Base-by-base conservation (phyloP, 129 eudicot genomes). In the Kitagawia praeruptora region DNA sequence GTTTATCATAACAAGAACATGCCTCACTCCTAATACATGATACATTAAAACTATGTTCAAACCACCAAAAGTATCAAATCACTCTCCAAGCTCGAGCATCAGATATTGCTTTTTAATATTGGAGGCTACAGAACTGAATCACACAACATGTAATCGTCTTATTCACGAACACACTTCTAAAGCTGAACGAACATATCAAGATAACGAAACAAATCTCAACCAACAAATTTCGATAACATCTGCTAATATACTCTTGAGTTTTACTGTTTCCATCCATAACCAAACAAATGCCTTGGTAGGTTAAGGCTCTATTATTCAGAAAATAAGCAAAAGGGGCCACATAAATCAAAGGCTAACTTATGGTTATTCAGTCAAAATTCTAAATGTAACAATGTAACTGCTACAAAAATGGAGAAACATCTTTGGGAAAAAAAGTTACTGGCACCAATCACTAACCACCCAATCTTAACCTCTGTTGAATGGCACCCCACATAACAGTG, bases 371-470 rank as follows among this genome's bases (percentile, higher is more conserved):
- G 79, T 78, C 47, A 78, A 63, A 54, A 58, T 18, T 39, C 79
- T 73, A 83, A 66, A 80, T 80, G 67, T 77, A 64, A 61, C 78
- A 72, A 41, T 21, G 48, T 73, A 38, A 75, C 76, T 51, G 73
- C 78, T 14, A 70, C 74, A 56, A 64, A 15, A 31, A 72, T 76
- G 84, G 41, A 41, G 37, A 83, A 76, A 40, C 51, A 81, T 75
- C 77, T 39, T 48, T 61, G 51, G 80, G 39, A 37, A 81, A 75
- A 75, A 63, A 48, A 41, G 0, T 34, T 19, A 61, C 66, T 54
- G 75, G 51, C 70, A 75, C 80, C 75, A 64, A 70, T 38, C 77
- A 34, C 37, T 34, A 34, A 34, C 37, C 37, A 34, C 37, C 37
- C 37, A 37, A 28, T 27, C 66, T 23, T 23, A 4, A 56, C 67